Evolutionary conservation across 441 rosid genomes (phyloP).

Genomic region (Mallotus japonicus): DNA sequence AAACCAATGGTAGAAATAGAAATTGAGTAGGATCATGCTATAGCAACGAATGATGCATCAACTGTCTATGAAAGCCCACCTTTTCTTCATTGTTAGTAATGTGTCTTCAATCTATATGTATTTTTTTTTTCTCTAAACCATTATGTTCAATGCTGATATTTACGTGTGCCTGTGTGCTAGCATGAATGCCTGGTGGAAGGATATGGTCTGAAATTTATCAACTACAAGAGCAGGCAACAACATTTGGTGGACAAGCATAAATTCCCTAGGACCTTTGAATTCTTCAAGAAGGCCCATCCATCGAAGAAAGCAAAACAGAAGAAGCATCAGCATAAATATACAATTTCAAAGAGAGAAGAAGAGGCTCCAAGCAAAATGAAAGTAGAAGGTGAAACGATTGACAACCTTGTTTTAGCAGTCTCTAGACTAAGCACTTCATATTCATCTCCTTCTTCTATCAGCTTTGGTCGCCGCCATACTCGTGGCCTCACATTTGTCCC

Average conservation of each 20-base stretch:
- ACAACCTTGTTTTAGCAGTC: constrained; percentile 76
- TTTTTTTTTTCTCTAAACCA: neutral
- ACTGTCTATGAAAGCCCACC: neutral
- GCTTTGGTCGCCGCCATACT: constrained; percentile 75
- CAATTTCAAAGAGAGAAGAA: constrained; percentile 28
- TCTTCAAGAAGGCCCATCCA: constrained; percentile 63
- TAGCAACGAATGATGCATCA: neutral
- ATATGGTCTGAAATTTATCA: constrained; percentile 76
- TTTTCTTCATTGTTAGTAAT: neutral
- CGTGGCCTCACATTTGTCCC: constrained; percentile 80
- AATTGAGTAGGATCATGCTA: neutral
- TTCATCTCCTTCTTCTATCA: constrained; percentile 67
- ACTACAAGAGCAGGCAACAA: constrained; percentile 68
- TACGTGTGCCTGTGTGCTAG: constrained; percentile 34
- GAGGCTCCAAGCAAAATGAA: constrained; percentile 59
- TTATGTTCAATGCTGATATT: constrained; percentile 2
- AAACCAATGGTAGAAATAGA: neutral
- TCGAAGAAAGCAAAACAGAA: constrained; percentile 73
- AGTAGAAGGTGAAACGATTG: constrained; percentile 58
- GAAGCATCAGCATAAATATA: constrained; percentile 50
- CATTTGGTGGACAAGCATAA: constrained; percentile 91
- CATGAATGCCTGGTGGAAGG: constrained; percentile 95
- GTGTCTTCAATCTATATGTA: neutral
- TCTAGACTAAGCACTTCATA: constrained; percentile 74
- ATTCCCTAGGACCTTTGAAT: constrained; percentile 79